Conservation (phyloP, 179 eudicot species). For the Heliamphora pulchella region DNA sequence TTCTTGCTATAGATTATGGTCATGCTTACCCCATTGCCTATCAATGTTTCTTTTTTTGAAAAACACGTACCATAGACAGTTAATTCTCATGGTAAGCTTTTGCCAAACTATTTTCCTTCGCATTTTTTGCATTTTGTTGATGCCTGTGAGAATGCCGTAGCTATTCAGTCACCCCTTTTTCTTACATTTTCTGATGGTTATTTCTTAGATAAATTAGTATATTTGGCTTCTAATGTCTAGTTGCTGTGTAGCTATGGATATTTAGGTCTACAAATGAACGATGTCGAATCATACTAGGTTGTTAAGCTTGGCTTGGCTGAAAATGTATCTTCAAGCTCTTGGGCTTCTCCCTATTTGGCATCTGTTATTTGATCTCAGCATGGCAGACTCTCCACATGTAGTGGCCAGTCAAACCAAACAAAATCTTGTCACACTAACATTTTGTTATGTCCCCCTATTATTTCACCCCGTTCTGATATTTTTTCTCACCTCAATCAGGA, state of each 20-base stretch:
- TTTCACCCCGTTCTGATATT: no score
- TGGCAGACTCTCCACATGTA: neutral
- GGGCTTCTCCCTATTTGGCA: neutral
- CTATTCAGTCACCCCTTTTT: neutral
- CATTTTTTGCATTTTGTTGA: neutral
- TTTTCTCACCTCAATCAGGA: no score
- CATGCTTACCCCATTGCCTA: neutral
- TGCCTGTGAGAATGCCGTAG: neutral
- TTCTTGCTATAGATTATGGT: neutral
- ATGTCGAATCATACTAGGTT: neutral
- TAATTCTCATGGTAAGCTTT: neutral
- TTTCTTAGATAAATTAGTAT: neutral
- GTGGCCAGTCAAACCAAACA: no score
- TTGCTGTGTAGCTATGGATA: neutral
- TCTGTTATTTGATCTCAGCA: neutral
- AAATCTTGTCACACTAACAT: no score
- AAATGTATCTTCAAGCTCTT: neutral
- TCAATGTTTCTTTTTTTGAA: neutral
- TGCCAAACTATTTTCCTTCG: neutral
- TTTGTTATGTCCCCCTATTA: no score
- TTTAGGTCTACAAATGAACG: neutral
- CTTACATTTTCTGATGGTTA: neutral
- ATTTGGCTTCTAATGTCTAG: neutral
- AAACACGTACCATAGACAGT: neutral
- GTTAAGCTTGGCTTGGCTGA: neutral